Conservation (phyloP, 371 early-diverging fungal genomes). For the Mucor indicus region DNA sequence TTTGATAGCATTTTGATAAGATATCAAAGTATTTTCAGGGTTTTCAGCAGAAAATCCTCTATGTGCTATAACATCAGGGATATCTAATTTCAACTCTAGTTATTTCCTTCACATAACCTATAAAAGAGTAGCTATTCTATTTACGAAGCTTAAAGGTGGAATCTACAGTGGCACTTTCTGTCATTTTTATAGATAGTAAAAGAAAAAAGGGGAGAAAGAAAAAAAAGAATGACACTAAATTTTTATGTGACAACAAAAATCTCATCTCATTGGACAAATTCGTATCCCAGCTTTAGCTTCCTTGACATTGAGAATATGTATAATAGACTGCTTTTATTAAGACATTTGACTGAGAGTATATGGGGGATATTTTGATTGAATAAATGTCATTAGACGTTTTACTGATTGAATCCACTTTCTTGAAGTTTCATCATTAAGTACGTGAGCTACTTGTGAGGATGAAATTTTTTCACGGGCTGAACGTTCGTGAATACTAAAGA, state of each 20-base stretch:
- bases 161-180: background rate
- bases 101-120: no score
- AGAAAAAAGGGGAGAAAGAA: background rate
- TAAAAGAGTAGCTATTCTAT: no score
- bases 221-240: background rate
- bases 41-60: slow-evolving; percentile 59
- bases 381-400: slow-evolving; percentile 95
- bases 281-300: no score
- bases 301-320: no score
- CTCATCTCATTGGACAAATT: no score
- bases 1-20: slow-evolving; percentile 55
- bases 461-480: slow-evolving; percentile 96
- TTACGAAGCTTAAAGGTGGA: slow-evolving; percentile 1
- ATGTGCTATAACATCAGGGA: slow-evolving; percentile 45
- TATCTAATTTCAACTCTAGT: no score
- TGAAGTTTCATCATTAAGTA: slow-evolving; percentile 95
- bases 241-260: no score
- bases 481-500: slow-evolving; percentile 94
- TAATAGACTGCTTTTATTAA: no score
- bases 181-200: background rate
- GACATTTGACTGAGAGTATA: slow-evolving; percentile 63
- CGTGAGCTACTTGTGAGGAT: slow-evolving; percentile 93
- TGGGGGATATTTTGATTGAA: slow-evolving; percentile 90
- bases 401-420: slow-evolving; percentile 98
- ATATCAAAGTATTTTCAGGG: slow-evolving; percentile 63